Evolutionary conservation across 2,329 filamentous ascomycete genomes (phyloP).

Genomic region (Orbilia brochopaga): DNA sequence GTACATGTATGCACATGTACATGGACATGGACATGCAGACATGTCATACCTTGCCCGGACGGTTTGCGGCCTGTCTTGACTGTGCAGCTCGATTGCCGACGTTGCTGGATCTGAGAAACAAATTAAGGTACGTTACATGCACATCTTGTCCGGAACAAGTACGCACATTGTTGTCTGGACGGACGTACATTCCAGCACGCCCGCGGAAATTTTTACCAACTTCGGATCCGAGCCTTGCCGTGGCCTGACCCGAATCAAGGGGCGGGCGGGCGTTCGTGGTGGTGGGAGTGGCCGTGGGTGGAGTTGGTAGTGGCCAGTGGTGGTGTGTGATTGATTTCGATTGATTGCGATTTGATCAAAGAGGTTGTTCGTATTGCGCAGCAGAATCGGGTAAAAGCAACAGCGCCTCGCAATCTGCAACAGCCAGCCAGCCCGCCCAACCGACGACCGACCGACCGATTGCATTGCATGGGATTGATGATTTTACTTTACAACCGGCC

Average conservation of each 20-base stretch:
- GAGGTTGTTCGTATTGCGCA: constrained; percentile 36
- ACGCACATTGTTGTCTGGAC: not conserved
- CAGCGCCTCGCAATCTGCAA: constrained; percentile 14
- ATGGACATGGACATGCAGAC: constrained; percentile 4
- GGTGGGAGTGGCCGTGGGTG: too few species aligned
- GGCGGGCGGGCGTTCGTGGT: too few species aligned
- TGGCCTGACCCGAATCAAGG: not conserved
- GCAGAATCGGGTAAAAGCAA: constrained; percentile 47
- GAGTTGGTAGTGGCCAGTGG: too few species aligned
- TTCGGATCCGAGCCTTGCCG: constrained; percentile 4
- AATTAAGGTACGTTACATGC: constrained; percentile 16
- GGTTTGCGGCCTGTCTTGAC: not conserved
- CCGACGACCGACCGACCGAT: not conserved
- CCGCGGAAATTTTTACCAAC: not conserved
- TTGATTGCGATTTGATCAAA: constrained; percentile 12
- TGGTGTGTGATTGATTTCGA: not conserved
- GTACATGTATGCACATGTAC: not conserved
- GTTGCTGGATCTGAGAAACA: constrained; percentile 11
- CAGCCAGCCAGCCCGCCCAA: not conserved
- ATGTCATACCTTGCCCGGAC: not conserved
- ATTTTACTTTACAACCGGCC: too few species aligned
- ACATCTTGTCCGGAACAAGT: not conserved
- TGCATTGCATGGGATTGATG: too few species aligned
- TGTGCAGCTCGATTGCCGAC: constrained; percentile 17
- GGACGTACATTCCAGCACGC: not conserved